These are phyloP conservation scores for Phtheirospermum japonicum DNA, from an alignment of 257 asterid genomes.

Conservation along the genomic window DNA sequence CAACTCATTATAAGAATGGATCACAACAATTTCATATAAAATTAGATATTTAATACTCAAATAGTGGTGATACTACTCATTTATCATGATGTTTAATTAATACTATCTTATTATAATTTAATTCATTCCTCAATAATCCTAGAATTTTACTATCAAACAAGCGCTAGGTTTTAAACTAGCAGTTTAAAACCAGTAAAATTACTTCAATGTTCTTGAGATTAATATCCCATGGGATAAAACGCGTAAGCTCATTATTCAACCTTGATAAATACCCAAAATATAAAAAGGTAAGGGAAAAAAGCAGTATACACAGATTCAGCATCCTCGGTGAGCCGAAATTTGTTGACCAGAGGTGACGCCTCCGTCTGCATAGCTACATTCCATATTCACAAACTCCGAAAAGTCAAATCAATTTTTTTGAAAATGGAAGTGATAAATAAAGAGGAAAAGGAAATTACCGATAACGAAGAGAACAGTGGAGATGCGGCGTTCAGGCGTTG, in stretches of 20 bases:
- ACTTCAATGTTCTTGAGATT: background rate
- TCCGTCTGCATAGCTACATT: conserved; percentile 71
- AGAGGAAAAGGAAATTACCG: conserved; percentile 35
- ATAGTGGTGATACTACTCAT: too few relatives aligned
- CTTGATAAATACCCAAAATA: background rate
- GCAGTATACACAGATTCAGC: conserved; percentile 42
- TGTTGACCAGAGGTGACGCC: conserved; percentile 66
- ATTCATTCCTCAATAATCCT: too few relatives aligned
- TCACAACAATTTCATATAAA: too few relatives aligned
- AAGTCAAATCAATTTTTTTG: background rate
- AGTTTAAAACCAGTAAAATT: background rate
- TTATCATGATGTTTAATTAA: too few relatives aligned
- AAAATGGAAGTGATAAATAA: background rate
- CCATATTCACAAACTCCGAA: background rate
- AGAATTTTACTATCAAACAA: too few relatives aligned
- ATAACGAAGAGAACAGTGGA: conserved; percentile 58
- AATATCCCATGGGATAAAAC: background rate
- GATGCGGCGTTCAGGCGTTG: conserved; percentile 39
- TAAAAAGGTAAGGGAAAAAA: background rate
- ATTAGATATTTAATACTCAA: too few relatives aligned
- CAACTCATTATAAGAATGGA: too few relatives aligned
- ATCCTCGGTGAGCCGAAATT: conserved; percentile 56
- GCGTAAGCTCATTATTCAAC: background rate
- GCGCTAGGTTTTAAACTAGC: too few relatives aligned
- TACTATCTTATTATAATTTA: too few relatives aligned